Percentiles rank a stretch among this genome's conserved stretches.
Evolutionary conservation across 2,329 filamentous ascomycete species (phyloP).

Genomic region (Beauveria sp.): DNA sequence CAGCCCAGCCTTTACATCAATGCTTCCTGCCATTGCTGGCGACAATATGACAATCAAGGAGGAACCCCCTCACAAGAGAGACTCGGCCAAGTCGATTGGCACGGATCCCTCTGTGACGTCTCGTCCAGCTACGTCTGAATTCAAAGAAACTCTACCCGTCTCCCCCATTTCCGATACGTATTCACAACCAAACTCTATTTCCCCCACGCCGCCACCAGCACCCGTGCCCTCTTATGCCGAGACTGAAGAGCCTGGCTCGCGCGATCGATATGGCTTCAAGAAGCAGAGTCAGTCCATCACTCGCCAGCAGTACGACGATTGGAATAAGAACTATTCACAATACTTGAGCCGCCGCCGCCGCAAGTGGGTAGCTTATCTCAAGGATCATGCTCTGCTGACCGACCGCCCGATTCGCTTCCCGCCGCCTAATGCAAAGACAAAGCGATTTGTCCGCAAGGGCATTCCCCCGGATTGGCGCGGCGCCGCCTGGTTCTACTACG

Average conservation of each 20-base stretch:
- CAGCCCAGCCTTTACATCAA: constrained; percentile 30
- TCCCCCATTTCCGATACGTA: constrained; percentile 13
- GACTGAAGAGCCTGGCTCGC: constrained; percentile 41
- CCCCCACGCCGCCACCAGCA: constrained; percentile 11
- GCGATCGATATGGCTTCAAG: constrained; percentile 88
- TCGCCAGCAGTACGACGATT: constrained; percentile 69
- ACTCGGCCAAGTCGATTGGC: constrained; percentile 41
- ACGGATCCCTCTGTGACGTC: constrained; percentile 33
- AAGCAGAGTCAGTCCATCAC: constrained; percentile 77
- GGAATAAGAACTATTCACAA: constrained; percentile 67
- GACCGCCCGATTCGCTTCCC: constrained; percentile 72
- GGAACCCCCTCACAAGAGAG: constrained; percentile 10
- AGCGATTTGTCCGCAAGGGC: constrained; percentile 85
- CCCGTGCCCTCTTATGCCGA: constrained; percentile 18
- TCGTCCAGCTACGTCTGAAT: constrained; percentile 18
- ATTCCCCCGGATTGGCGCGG: constrained; percentile 91
- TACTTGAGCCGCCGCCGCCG: constrained; percentile 66
- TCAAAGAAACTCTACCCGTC: constrained; percentile 10
- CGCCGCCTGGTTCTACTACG: constrained; percentile 96
- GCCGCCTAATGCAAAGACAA: constrained; percentile 71
- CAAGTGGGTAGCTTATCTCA: constrained; percentile 77
- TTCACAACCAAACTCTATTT: background rate
- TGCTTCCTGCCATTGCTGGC: constrained; percentile 29
- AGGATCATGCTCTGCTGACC: constrained; percentile 66
- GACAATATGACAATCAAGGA: constrained; percentile 16